These are phyloP conservation scores for Fusarium sp. DNA, from an alignment of 2,329 filamentous ascomycete genomes.

Conservation along the genomic window DNA sequence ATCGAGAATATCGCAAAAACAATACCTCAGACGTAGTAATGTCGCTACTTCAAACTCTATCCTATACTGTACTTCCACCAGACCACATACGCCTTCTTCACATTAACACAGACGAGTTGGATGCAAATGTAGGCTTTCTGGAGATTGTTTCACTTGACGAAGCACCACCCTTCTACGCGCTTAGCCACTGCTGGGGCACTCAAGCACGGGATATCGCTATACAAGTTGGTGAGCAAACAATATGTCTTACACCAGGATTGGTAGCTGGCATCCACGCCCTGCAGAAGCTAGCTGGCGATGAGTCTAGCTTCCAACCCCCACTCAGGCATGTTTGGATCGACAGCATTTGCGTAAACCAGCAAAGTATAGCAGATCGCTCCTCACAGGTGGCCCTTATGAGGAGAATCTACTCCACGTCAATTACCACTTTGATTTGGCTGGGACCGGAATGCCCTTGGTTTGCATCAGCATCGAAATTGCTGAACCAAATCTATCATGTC, in stretches of 20 bases:
- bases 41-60: background rate
- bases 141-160: background rate
- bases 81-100: background rate
- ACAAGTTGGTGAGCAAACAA: background rate
- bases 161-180: background rate
- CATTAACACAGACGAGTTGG: background rate
- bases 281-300: background rate
- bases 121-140: background rate
- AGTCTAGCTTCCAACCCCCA: background rate
- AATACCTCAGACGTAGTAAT: background rate
- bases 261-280: background rate
- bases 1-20: background rate
- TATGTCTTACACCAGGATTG: background rate
- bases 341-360: background rate
- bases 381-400: background rate
- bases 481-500: background rate
- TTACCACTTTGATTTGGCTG: background rate
- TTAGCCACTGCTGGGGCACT: constrained; percentile 2
- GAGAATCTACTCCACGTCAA: background rate
- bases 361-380: background rate
- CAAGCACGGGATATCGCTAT: background rate
- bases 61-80: background rate
- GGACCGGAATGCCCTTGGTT: background rate
- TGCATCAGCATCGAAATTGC: background rate
- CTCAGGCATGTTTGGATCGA: background rate